These are phyloP conservation scores for Microsporum canis DNA, from an alignment of 2,329 filamentous ascomycete species.

Conservation along the genomic window DNA sequence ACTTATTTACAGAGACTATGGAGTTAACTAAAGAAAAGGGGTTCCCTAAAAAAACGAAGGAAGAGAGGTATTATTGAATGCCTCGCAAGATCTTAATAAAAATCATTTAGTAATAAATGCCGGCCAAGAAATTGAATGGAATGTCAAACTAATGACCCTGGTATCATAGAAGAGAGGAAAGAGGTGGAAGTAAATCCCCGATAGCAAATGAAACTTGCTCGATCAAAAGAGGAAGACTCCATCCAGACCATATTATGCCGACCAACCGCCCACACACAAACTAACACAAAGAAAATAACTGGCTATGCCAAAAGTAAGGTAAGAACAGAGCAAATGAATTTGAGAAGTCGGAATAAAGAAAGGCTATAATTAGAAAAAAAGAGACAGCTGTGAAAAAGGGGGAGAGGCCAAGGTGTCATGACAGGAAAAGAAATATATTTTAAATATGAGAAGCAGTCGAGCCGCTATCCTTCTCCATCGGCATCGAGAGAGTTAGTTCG, in stretches of 20 bases:
- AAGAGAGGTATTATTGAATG: neutral
- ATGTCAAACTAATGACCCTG: constrained; percentile 1
- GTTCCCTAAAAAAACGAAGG: neutral
- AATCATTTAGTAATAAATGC: neutral
- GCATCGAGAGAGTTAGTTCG: constrained; percentile 27
- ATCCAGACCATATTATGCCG: neutral
- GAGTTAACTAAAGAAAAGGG: neutral
- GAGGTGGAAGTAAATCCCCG: neutral
- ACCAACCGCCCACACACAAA: neutral
- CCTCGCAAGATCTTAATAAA: neutral
- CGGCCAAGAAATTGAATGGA: neutral
- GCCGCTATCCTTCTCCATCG: constrained; percentile 13
- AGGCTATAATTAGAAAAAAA: neutral
- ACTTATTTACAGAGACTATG: neutral
- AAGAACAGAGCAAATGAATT: neutral
- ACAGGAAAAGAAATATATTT: neutral
- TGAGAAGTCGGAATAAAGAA: constrained; percentile 7
- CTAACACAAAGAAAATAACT: constrained; percentile 3
- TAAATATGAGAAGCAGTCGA: neutral
- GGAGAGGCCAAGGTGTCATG: neutral
- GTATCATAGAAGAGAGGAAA: constrained; percentile 11
- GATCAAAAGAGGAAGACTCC: neutral
- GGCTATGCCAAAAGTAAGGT: neutral
- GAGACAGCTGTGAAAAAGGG: neutral
- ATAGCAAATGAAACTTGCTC: neutral